Evolutionary conservation across 805 yeast species (phyloP).

Genomic region (Blastobotrys chiropterorum): DNA sequence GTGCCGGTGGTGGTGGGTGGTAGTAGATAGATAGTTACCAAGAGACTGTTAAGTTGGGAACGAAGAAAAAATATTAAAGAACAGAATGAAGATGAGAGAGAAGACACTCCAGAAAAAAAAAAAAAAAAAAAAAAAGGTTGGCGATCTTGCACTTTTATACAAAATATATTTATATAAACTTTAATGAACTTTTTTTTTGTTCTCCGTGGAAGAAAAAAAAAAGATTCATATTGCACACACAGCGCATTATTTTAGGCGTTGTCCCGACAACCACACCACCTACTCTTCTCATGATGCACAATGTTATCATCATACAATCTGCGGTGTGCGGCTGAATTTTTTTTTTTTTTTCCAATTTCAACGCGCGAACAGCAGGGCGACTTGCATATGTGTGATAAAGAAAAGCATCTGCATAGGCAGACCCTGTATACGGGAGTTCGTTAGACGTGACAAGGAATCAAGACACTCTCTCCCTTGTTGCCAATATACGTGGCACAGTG

Average conservation of each 20-base stretch:
- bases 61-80: background rate
- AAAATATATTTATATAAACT: background rate
- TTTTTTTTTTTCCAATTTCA: background rate
- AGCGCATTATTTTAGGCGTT: background rate
- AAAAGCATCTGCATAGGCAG: no score
- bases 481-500: no score
- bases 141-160: background rate
- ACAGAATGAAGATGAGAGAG: background rate
- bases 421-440: no score
- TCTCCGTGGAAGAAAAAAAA: background rate
- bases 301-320: background rate
- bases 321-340: background rate
- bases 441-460: no score
- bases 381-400: no score
- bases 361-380: background rate
- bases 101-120: background rate
- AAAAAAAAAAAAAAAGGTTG: background rate
- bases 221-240: background rate
- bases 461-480: no score
- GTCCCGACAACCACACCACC: background rate
- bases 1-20: no score
- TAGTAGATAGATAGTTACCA: background rate
- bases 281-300: no score
- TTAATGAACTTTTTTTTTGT: background rate
- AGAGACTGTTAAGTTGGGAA: background rate